Evolutionary conservation across 192 early-diverging fungal species (phyloP), one percentile per base, ranked within the genome.

Genomic region (Diversispora epigaea): DNA sequence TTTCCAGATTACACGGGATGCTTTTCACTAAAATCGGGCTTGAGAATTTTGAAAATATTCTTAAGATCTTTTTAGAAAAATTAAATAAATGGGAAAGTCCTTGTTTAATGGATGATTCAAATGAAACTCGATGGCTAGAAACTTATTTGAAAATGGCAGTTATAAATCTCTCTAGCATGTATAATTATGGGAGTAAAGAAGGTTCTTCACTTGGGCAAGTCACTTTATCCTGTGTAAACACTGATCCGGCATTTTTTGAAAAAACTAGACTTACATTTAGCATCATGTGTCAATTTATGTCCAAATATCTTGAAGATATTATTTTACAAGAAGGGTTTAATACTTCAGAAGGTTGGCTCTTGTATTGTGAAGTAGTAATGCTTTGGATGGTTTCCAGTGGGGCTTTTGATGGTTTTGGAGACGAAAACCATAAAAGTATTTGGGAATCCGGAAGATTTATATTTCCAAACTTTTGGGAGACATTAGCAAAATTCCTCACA

Each of bases 21-120:
- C 73, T 88, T 22, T 88, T 88, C 75, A 86, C 84, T 15, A 88
- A 85, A 56, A 84, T 88, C 41, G 86, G 84, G 4, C 76, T 88
- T n/a, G 87, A 88, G 47, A 41, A 76, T 14, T 88, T 88, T 75
- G 74, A 79, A 9, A 76, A 82, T 44, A 75, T 76, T 32, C 60
- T 77, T 25, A 52, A 60, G 41, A 63, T 46, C 40, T 79, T 83
- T 49, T 40, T 67, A 4, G 77, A 80, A 19, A 78, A 80, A 56
- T n/a, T 79, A 32, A 58, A 47, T 4, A 25, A 46, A 19, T 50
- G 72, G 17, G 73, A 80, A 45, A 58, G 50, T 21, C 52, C 32
- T 4, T 55, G 22, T 21, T 1, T 7, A 14, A 55, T 25, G 9
- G 25, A 56, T 43, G 55, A 66, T 46, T 14, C 32, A 19, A 58